These are phyloP conservation scores for Agaricales sp. DNA, from an alignment of 1,284 basidiomycete genomes.

Conservation along the genomic window DNA sequence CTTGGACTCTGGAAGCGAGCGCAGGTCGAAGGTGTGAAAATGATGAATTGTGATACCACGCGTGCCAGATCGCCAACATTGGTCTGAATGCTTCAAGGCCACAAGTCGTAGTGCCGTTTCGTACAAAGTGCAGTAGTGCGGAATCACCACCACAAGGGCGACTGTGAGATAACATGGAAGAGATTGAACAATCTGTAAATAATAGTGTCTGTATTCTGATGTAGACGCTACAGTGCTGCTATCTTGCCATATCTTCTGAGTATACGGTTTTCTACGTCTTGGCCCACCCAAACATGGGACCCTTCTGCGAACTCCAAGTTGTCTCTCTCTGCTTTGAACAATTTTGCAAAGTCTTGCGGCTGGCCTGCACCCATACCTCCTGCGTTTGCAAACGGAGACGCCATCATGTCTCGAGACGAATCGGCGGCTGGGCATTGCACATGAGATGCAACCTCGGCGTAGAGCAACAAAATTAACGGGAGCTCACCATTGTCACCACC, in stretches of 20 bases:
- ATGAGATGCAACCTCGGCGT: slow-evolving; percentile 8
- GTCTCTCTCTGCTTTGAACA: slow-evolving; percentile 89
- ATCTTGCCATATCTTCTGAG: slow-evolving; percentile 62
- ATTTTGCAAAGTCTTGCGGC: slow-evolving; percentile 78
- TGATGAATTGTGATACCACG: too few species aligned
- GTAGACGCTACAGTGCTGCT: not conserved
- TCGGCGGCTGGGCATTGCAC: slow-evolving; percentile 51
- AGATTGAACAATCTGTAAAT: too few species aligned
- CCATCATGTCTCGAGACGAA: slow-evolving; percentile 63
- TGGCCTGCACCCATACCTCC: slow-evolving; percentile 40
- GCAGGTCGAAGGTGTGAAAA: too few species aligned
- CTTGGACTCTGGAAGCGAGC: slow-evolving; percentile 12
- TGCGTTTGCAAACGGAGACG: slow-evolving; percentile 63
- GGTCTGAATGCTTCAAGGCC: too few species aligned
- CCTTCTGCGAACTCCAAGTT: slow-evolving; percentile 89
- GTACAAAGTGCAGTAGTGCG: too few species aligned
- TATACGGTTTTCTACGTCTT: slow-evolving; percentile 72
- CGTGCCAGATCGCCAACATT: too few species aligned
- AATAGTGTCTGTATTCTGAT: too few species aligned
- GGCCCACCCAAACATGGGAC: slow-evolving; percentile 72
- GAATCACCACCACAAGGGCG: too few species aligned
- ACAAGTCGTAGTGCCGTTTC: too few species aligned
- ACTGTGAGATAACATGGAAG: too few species aligned
- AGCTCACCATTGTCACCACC: slow-evolving; percentile 83
- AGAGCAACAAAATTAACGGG: slow-evolving; percentile 7